Base-by-base conservation (phyloP, 257 asterid genomes). In the Linderniella brevidens region DNA sequence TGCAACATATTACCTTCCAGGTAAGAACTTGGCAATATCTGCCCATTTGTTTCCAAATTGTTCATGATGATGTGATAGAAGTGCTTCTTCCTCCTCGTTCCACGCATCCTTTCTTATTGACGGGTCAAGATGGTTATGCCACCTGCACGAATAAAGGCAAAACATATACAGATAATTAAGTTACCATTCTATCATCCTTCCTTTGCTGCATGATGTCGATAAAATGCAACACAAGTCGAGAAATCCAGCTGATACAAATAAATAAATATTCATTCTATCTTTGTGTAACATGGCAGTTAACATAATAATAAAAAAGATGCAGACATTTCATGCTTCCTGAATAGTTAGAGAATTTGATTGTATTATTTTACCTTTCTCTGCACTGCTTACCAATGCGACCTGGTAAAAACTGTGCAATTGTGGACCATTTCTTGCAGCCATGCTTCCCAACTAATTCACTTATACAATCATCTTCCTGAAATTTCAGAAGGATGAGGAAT, bases 311-410 rank as follows among this genome's bases (percentile, higher is more conserved):
- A 2, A 25, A 2, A 48, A 13, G 46, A 36, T 0, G 0, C 11
- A 43, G n/a, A 25, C 9, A 38, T 38, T 19, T 29, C 44, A 14
- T 25, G 32, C 6, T 45, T 19, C 11, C 13, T 15, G 8, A 53
- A 46, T 19, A 50, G 19, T 17, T 17, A 13, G 39, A 49, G 40
- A 50, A 49, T 55, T 25, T 41, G 29, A 29, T 37, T 37, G 55
- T 64, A 63, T 50, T 25, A 84, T 64, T 65, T 50, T 25, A 84
- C 93, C 93, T 85, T 71, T 85, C 93, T 13, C 96, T 68, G 58
- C 93, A 85, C 53, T 85, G 96, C 79, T 85, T 85, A 48, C 96
- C 96, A 51, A 73, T 85, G 49, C 93, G 93, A 58, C 96, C 96
- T 39, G 71, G 82, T 66, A 85, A 55, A 54, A 17, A 54, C 55